Evolutionary conservation across 1,284 basidiomycete genomes (phyloP), one percentile per base, ranked within the genome.

Genomic region (Rhizopogon hawkerae): DNA sequence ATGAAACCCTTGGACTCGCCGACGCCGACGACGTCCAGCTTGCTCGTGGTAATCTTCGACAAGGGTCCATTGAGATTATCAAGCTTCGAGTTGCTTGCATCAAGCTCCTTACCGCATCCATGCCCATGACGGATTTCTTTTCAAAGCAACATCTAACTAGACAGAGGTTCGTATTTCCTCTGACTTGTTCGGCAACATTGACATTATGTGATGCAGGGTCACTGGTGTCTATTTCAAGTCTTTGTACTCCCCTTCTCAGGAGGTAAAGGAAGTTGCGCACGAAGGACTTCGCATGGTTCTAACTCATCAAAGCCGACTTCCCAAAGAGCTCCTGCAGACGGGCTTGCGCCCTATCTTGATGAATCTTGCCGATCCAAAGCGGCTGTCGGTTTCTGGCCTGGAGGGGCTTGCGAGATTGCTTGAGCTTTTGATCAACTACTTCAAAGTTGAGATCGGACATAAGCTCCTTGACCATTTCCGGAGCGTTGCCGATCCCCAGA

Each of bases 391-490:
- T n/a, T 82, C 91, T 5, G 94, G 95, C 14, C 72, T 99, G 42
- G 92, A 98, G 64, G 96, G 97, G 3, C 74, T 99, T 21, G 95
- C 96, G 10, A 83, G 94, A n/a, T 78, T 99, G 52, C 73, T 99
- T 45, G 92, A 97, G 66, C 77, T 98, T 5, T 71, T 99, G 49
- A 97, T 94, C 42, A 98, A 96, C 65, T 99, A 99, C 71, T 99
- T 99, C 84, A 98, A 98, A 67, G 95, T 98, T 38, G 96, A 99
- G 71, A 98, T 99, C 57, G 97, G 96, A 7, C 84, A 91, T 67
- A 98, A 98, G 70, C 79, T 99, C 6, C 76, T 99, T 13, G 94
- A 98, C 60, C 96, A 99, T 67, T 96, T 95, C 72, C 83, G 87
- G 45, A 83, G 87, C 33, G 85, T 97, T 14, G 89, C 93, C 29